phyloP scores from a whole-genome alignment of 1,139 yeast species.

The Suhomyces bolitotheri region DNA sequence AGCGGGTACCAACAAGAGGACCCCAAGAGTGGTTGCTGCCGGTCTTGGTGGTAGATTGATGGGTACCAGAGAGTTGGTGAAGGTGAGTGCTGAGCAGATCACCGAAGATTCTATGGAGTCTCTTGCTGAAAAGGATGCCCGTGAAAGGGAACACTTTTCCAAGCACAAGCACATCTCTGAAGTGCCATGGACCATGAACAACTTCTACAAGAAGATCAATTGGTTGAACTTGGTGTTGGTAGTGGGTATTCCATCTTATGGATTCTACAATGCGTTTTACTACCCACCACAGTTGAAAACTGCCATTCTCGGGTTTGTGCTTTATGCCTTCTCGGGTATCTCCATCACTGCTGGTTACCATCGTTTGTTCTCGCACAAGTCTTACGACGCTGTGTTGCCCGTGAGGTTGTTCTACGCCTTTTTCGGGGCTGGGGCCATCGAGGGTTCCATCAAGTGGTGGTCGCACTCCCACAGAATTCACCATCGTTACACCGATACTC shows the following conservation, averaged over 20 bases:
- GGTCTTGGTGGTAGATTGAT: slow-evolving; percentile 75
- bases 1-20: slow-evolving; percentile 76
- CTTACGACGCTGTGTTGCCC: slow-evolving; percentile 76
- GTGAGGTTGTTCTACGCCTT: slow-evolving; percentile 72
- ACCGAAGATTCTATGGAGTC: slow-evolving; percentile 53
- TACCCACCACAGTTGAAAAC: slow-evolving; percentile 63
- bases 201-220: slow-evolving; percentile 87
- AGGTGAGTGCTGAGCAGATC: slow-evolving; percentile 63
- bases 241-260: slow-evolving; percentile 65
- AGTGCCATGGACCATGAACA: slow-evolving; percentile 80
- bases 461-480: slow-evolving; percentile 95
- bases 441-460: slow-evolving; percentile 99
- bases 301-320: slow-evolving; percentile 54
- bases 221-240: slow-evolving; percentile 91
- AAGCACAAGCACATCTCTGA: slow-evolving; percentile 77
- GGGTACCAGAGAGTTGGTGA: slow-evolving; percentile 75
- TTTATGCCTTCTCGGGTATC: slow-evolving; percentile 74
- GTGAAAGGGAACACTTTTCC: slow-evolving; percentile 48
- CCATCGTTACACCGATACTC: slow-evolving; percentile 95
- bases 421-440: slow-evolving; percentile 93
- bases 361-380: slow-evolving; percentile 84
- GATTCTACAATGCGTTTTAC: slow-evolving; percentile 51
- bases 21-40: slow-evolving; percentile 70
- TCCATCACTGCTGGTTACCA: slow-evolving; percentile 97
- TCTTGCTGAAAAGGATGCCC: slow-evolving; percentile 56